Conservation (phyloP, 2,329 filamentous ascomycete genomes). For the Anthostomella pinea region DNA sequence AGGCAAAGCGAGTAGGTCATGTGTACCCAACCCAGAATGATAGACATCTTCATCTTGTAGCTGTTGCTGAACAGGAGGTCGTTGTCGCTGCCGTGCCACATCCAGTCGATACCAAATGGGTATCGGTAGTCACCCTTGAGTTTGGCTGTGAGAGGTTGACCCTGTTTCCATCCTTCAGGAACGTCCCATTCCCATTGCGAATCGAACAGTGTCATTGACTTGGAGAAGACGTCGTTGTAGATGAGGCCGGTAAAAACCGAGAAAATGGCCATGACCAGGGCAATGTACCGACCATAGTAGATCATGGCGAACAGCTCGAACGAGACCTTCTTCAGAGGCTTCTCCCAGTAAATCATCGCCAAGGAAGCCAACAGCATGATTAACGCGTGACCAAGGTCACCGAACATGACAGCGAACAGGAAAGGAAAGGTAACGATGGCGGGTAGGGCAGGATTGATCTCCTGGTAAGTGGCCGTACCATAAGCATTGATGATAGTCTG, state of each 20-base stretch:
- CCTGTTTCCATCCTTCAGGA: slow-evolving; percentile 65
- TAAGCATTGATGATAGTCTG: slow-evolving; percentile 99
- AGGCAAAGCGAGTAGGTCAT: slow-evolving; percentile 98
- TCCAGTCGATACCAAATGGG: slow-evolving; percentile 92
- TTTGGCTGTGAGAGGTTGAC: slow-evolving; percentile 61
- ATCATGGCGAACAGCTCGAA: slow-evolving; percentile 98
- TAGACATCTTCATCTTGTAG: slow-evolving; percentile 99
- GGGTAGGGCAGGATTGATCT: slow-evolving; percentile 93
- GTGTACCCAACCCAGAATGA: slow-evolving; percentile 93
- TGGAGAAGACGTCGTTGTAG: slow-evolving; percentile 97
- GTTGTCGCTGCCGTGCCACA: slow-evolving; percentile 95
- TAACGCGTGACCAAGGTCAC: slow-evolving; percentile 89
- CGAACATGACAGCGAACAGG: slow-evolving; percentile 99
- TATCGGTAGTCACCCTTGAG: slow-evolving; percentile 77
- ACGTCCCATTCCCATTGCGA: slow-evolving; percentile 82
- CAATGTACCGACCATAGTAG: slow-evolving; percentile 98
- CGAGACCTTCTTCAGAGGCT: slow-evolving; percentile 82
- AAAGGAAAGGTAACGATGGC: slow-evolving; percentile 99
- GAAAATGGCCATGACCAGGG: slow-evolving; percentile 95
- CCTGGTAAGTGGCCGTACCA: slow-evolving; percentile 93
- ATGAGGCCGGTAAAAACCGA: slow-evolving; percentile 96
- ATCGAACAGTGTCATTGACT: slow-evolving; percentile 81
- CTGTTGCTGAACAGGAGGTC: slow-evolving; percentile 95
- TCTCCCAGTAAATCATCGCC: slow-evolving; percentile 97
- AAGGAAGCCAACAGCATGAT: slow-evolving; percentile 82